Percentiles rank a stretch among this genome's conserved stretches.
These are phyloP conservation scores for Bruguiera parviflora DNA, from an alignment of 345 rosid genomes.

Conservation along the genomic window DNA sequence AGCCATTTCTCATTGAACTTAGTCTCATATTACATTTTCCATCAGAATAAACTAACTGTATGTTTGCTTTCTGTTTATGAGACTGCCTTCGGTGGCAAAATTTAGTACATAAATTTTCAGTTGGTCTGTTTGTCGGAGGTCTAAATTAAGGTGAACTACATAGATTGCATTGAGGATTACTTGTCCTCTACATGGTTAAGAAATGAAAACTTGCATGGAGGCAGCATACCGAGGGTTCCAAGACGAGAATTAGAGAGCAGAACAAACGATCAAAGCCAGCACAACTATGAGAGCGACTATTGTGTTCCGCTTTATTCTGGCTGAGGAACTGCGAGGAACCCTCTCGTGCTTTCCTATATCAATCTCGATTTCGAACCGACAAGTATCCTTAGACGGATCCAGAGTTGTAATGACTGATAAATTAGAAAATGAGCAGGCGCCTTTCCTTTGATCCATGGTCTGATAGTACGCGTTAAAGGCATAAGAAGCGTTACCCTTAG, in stretches of 20 bases:
- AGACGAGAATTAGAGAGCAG: background rate
- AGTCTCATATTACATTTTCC: background rate
- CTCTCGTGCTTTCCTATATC: constrained; percentile 18
- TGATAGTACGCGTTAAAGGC: constrained; percentile 24
- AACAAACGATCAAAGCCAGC: background rate
- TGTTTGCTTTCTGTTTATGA: background rate
- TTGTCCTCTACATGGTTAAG: too few species aligned
- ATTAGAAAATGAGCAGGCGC: constrained; percentile 14
- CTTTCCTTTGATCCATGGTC: constrained; percentile 20
- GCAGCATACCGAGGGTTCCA: background rate
- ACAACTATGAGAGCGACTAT: background rate
- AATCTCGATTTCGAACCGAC: constrained; percentile 19
- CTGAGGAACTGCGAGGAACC: background rate
- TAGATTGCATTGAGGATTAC: too few species aligned
- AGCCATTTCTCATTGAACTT: background rate
- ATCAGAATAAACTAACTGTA: background rate
- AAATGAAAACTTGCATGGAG: too few species aligned
- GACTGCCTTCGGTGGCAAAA: background rate
- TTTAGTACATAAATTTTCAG: background rate
- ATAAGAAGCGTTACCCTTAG: constrained; percentile 19
- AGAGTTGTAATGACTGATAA: constrained; percentile 13
- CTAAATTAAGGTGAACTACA: background rate
- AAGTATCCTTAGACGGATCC: constrained; percentile 16
- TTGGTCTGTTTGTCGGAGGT: background rate
- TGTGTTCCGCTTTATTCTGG: background rate